Percentiles rank a stretch among this genome's conserved stretches.
Evolutionary conservation across 2,329 filamentous ascomycete species (phyloP).

Genomic region (Trichophyton schoenleinii): DNA sequence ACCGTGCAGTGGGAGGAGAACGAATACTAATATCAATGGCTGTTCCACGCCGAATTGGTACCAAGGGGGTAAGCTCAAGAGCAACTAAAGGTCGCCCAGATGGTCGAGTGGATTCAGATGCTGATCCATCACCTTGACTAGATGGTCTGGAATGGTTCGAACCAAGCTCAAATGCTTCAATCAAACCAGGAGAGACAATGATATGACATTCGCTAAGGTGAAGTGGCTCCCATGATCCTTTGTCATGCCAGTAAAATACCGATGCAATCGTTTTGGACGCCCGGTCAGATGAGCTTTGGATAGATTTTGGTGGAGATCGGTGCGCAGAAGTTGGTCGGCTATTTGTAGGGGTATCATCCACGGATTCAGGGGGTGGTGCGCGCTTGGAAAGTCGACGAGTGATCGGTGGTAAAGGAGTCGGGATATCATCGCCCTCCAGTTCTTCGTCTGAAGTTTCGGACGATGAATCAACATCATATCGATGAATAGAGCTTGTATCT

Average conservation of each 20-base stretch:
- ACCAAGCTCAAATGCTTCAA: constrained; percentile 49
- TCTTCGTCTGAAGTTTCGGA: constrained; percentile 46
- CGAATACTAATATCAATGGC: constrained; percentile 88
- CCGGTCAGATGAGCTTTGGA: constrained; percentile 32
- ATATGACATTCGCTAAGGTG: constrained; percentile 52
- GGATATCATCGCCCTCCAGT: constrained; percentile 38
- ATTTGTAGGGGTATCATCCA: constrained; percentile 35
- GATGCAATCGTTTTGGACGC: constrained; percentile 46
- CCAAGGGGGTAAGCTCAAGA: constrained; percentile 79
- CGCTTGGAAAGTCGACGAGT: constrained; percentile 29
- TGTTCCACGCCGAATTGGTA: constrained; percentile 80
- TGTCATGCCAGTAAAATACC: constrained; percentile 53
- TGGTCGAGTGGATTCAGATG: background rate
- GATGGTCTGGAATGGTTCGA: constrained; percentile 22
- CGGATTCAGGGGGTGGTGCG: constrained; percentile 26
- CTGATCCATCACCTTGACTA: constrained; percentile 16
- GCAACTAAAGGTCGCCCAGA: constrained; percentile 45
- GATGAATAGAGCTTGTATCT: constrained; percentile 44
- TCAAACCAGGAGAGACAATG: constrained; percentile 50
- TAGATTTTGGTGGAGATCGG: constrained; percentile 54
- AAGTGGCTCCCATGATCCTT: constrained; percentile 48
- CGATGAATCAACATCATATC: constrained; percentile 35
- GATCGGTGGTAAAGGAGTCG: constrained; percentile 24
- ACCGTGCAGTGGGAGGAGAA: constrained; percentile 65
- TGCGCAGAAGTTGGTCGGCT: constrained; percentile 57